Evolutionary conservation across 371 early-diverging fungal species (phyloP), one percentile per base, ranked within the genome.

Genomic region (Apophysomyces trapeziformis): DNA sequence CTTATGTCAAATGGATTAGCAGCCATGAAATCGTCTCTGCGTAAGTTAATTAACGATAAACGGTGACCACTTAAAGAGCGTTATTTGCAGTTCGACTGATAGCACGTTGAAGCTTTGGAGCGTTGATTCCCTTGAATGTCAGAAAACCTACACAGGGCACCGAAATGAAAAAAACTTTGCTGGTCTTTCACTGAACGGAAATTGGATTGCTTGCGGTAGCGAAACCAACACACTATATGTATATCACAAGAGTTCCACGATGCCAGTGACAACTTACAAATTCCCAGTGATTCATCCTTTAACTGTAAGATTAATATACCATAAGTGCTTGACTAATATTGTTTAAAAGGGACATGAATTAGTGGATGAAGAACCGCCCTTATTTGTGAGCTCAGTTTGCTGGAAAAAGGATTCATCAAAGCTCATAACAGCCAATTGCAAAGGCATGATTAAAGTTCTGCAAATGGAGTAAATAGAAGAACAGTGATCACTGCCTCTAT

Each of bases 161-260:
- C 66, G 78, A 32, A 97, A 97, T 70, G 96, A 95, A 68, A 95
- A 93, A 82, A 95, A 96, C 80, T 97, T 97, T 91, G 97, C 96
- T 7, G 97, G 97, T 1, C 75, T 96, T 50, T 84, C 87, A 26
- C 80, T 89, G 9, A 89, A 90, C 12, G 86, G 86, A 5, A 92
- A 95, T 64, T 95, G 94, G 90, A 91, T 97, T 67, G 79, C 93
- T 0, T 95, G 95, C 68, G 97, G 97, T 16, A 93, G 93, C 69
- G 97, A 97, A 71, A 92, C 89, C 58, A 95, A 97, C 74, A 85
- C 86, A 0, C 85, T 95, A 12, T 95, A 90, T 70, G 83, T 91
- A 0, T 97, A 97, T 68, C 89, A 92, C 79, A 85, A 86, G 59
- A 77, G 82, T 38, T 77, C 93, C 26, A 77, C 82, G 57, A 77